Evolutionary conservation across 2,329 filamentous ascomycete genomes (phyloP).

Genomic region (Trichothecium sympodiale): DNA sequence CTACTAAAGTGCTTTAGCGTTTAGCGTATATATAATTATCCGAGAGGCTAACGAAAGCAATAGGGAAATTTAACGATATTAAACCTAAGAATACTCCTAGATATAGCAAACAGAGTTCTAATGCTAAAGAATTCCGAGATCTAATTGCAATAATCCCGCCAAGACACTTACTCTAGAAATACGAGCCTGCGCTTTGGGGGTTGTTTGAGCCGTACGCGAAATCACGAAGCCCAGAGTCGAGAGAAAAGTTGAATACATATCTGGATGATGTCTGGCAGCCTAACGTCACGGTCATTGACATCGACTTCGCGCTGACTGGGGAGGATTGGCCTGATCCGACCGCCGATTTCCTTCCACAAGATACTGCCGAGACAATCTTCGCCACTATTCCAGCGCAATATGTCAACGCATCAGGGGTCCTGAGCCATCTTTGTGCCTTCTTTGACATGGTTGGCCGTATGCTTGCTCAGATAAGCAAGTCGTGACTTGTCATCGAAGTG

Average conservation of each 20-base stretch:
- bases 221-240: neutral
- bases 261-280: neutral
- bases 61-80: too few species aligned
- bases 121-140: neutral
- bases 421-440: neutral
- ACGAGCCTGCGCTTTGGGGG: neutral
- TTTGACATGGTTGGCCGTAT: neutral
- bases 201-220: neutral
- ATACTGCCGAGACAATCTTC: neutral
- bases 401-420: neutral
- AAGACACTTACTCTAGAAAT: neutral
- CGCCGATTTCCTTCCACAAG: neutral
- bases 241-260: neutral
- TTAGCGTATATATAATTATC: too few species aligned
- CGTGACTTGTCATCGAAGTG: neutral
- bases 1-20: too few species aligned
- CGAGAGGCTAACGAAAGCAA: too few species aligned
- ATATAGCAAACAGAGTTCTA: neutral
- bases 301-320: neutral
- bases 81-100: too few species aligned
- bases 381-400: neutral
- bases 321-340: neutral
- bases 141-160: neutral
- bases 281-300: neutral
- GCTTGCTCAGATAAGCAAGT: too few species aligned